These are phyloP conservation scores for Xylariaceae sp. DNA, from an alignment of 2,329 filamentous ascomycete species.

Conservation along the genomic window DNA sequence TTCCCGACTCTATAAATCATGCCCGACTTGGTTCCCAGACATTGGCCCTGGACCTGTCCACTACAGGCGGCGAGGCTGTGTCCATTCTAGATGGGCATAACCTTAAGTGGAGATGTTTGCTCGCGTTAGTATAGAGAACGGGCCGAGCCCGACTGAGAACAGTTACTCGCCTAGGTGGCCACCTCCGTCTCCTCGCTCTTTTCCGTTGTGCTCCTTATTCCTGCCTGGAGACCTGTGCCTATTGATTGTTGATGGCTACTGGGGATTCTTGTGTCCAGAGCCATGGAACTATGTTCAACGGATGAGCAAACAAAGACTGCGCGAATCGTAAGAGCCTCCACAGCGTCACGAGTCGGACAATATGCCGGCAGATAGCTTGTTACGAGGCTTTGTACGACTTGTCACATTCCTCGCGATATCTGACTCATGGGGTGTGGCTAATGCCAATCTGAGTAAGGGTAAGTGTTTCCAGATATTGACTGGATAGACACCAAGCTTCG, in stretches of 20 bases:
- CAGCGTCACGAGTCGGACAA: not conserved
- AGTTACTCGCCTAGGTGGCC: not conserved
- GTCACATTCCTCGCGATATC: too few species aligned
- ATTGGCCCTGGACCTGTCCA: not conserved
- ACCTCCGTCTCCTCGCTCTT: not conserved
- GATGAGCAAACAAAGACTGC: constrained; percentile 3
- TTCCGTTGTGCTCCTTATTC: too few species aligned
- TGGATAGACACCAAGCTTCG: too few species aligned
- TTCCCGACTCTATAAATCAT: not conserved
- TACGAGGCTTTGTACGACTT: not conserved
- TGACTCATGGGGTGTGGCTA: too few species aligned
- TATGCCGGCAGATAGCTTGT: not conserved
- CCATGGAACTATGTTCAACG: not conserved
- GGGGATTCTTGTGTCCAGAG: not conserved
- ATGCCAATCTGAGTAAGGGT: not conserved
- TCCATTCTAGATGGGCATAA: not conserved
- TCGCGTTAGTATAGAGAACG: not conserved
- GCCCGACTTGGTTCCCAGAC: not conserved
- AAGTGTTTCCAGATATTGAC: not conserved
- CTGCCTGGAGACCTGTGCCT: not conserved
- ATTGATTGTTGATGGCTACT: not conserved
- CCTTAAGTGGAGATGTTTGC: not conserved
- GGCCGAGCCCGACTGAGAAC: not conserved
- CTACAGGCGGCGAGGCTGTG: not conserved
- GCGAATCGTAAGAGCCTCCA: not conserved